A percentile compares a stretch with the other conserved stretches of the same genome.
These are phyloP conservation scores for Pythium aristosporum DNA, from an alignment of 352 stramenopile genomes.

Conservation along the genomic window DNA sequence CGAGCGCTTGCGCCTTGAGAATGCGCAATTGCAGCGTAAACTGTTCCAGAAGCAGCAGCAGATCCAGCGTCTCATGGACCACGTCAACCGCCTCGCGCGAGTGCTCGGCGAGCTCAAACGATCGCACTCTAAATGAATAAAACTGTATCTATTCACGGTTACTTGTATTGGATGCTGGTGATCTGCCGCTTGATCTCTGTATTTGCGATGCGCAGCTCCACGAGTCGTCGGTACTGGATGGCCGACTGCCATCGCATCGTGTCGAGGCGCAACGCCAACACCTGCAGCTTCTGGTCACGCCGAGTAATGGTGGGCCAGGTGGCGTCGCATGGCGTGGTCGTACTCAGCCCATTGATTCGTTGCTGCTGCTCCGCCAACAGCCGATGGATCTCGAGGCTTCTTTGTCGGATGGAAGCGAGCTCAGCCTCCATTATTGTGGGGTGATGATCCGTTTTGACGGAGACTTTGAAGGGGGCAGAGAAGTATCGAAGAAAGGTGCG, in stretches of 20 bases:
- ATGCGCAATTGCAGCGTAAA: constrained; percentile 4
- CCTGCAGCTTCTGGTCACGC: background rate
- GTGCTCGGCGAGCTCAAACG: background rate
- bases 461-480: background rate
- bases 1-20: constrained; percentile 1
- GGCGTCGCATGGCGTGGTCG: background rate
- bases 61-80: constrained; percentile 12
- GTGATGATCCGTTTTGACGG: background rate
- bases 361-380: constrained; percentile 1
- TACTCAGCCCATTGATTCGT: background rate
- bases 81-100: constrained; percentile 9
- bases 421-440: background rate
- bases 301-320: background rate
- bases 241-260: background rate
- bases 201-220: background rate
- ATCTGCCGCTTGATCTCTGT: background rate
- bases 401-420: background rate
- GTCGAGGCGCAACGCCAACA: background rate
- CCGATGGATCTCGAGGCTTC: constrained; percentile 2
- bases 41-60: constrained; percentile 16
- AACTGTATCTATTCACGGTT: background rate
- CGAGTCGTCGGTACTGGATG: background rate
- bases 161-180: background rate
- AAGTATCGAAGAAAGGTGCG: background rate
- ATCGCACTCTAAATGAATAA: background rate